Evolutionary conservation across 306 rosid species (phyloP), one percentile per base, ranked within the genome.

Genomic region (Trifolium pratense): DNA sequence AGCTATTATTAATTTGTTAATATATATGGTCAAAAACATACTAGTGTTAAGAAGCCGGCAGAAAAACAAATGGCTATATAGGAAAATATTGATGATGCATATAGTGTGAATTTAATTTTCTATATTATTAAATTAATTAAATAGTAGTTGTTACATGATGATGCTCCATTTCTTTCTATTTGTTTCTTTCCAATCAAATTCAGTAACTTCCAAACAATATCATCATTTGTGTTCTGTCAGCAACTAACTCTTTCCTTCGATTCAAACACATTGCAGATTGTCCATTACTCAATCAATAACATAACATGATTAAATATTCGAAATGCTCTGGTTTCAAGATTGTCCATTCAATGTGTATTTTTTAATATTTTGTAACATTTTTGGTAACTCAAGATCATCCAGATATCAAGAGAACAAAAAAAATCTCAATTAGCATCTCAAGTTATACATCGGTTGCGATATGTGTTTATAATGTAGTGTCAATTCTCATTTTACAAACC

Each of bases 1-100:
- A 73, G 32, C 52, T 45, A 48, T 26, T 43, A 26, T 5, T 0
- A 62, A 15, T 56, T 48, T 76, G 75, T 64, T 64, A 73, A 32
- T 7, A 79, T 79, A 51, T 11, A 0, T 46, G 8, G 77, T 70
- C 73, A 74, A 76, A 71, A 40, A 56, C 36, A 37, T 6, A 45
- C n/a, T n/a, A 58, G 66, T 36, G 56, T 31, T 31, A 51, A 37
- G 46, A 58, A 64, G 87, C 88, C 84, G 86, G 87, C 91, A 2
- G 57, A 80, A 73, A 26, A 49, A 55, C 34, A 68, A 77, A 80
- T 70, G 63, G 73, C 68, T 45, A 45, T 42, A 23, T 26, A 59
- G 0, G 15, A 20, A n/a, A 74, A 69, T 56, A 79, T 39, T 45
- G 46, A 43, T 62, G 49, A 45, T 63, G 49, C 18, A 23, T 25